Percentiles rank a stretch among this genome's conserved stretches.
Evolutionary conservation across 192 early-diverging fungal genomes (phyloP).

Genomic region (Pilaira anomala): DNA sequence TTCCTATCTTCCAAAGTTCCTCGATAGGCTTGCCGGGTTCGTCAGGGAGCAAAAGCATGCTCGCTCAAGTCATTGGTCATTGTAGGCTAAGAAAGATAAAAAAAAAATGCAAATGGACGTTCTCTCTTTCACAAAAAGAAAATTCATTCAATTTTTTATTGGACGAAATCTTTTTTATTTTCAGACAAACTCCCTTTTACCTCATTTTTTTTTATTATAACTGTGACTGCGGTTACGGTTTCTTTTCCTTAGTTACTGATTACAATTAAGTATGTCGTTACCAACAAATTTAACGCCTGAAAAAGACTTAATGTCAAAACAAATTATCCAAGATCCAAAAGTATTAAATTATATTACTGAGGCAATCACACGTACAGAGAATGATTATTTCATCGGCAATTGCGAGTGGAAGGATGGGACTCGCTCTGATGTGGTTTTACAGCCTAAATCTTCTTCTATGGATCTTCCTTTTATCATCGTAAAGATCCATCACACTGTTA

Average conservation of each 20-base stretch:
- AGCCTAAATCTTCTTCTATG: not conserved
- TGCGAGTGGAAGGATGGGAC: not conserved
- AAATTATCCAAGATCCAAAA: not conserved
- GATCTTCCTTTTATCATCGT: not conserved
- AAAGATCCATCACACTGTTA: not conserved
- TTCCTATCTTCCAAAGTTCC: constrained; percentile 18
- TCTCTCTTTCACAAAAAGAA: too few species aligned
- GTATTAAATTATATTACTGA: constrained; percentile 6
- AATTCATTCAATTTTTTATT: too few species aligned
- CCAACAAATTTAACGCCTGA: not conserved
- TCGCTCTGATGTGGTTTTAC: not conserved
- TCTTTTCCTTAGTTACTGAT: too few species aligned
- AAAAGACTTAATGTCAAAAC: not conserved
- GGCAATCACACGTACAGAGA: not conserved
- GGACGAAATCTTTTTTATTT: too few species aligned
- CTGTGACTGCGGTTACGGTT: too few species aligned
- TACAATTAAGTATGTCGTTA: too few species aligned
- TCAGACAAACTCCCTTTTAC: too few species aligned
- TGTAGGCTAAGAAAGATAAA: constrained; percentile 19
- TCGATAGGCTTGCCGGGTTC: constrained; percentile 16
- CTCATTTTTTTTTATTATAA: too few species aligned
- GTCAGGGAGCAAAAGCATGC: constrained; percentile 12
- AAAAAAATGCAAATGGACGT: constrained; percentile 18
- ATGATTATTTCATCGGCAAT: not conserved
- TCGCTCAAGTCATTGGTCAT: constrained; percentile 19